phyloP scores from a whole-genome alignment of 78 protist species.

The Emiliania huxleyi region DNA sequence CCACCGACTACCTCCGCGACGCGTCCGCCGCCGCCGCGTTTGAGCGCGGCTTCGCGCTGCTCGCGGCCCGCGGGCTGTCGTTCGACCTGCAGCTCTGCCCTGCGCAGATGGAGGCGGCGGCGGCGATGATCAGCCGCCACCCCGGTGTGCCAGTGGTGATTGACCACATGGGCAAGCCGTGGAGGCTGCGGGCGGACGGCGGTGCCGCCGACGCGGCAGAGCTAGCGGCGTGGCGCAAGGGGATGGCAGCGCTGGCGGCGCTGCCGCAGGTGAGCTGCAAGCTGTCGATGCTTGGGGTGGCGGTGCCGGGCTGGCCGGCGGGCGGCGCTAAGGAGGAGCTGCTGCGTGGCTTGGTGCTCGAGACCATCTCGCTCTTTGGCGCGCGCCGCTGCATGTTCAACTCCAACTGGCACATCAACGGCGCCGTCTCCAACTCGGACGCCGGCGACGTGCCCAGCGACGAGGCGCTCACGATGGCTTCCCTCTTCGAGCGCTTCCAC shows the following conservation, averaged over 20 bases:
- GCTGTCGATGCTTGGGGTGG: background rate
- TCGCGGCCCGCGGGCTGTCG: background rate
- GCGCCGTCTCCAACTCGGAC: background rate
- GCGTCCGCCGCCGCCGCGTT: background rate
- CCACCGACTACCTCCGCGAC: background rate
- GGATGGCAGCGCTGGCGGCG: background rate
- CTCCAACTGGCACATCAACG: background rate
- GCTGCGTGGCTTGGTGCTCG: background rate
- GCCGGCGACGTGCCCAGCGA: background rate
- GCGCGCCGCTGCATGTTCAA: background rate
- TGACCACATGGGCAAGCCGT: background rate
- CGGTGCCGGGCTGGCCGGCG: background rate
- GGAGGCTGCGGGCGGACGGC: background rate
- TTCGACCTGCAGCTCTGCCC: slow-evolving; percentile 5
- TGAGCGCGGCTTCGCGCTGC: background rate
- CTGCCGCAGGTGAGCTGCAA: background rate
- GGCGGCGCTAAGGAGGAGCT: background rate
- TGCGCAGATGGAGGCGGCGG: background rate
- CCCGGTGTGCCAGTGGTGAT: background rate
- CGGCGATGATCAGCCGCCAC: background rate
- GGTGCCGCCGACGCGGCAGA: background rate
- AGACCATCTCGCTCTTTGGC: background rate
- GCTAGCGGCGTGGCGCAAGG: background rate
- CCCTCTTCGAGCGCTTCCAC: background rate
- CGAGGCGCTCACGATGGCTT: background rate